Conservation (phyloP, 768 basidiomycete genomes). For the Tricholoma terreum region DNA sequence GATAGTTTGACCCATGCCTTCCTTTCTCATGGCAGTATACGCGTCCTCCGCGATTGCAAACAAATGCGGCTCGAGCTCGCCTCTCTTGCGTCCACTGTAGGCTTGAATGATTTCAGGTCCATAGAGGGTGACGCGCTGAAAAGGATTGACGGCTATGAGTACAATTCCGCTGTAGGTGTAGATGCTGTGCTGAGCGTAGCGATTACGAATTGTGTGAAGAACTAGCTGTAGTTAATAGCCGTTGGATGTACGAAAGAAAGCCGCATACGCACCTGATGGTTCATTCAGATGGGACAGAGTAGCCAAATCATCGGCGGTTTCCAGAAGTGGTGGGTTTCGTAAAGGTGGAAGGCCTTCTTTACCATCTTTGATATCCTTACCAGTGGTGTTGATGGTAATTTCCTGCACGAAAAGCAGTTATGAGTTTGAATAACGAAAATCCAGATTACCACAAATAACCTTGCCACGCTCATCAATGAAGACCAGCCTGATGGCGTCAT, state of each 20-base stretch:
- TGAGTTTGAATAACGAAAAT: constrained; percentile 7
- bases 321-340: constrained; percentile 93
- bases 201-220: constrained; percentile 93
- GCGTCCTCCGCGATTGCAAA: constrained; percentile 99
- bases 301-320: constrained; percentile 96
- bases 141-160: constrained; percentile 97
- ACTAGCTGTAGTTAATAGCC: constrained; percentile 45
- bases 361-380: constrained; percentile 75
- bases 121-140: constrained; percentile 96
- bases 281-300: constrained; percentile 98
- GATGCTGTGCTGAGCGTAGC: constrained; percentile 95
- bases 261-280: constrained; percentile 70
- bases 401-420: constrained; percentile 47
- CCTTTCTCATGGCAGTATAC: constrained; percentile 93
- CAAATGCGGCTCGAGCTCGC: constrained; percentile 95
- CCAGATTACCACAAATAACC: constrained; percentile 42
- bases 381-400: constrained; percentile 73
- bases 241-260: background rate
- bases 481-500: constrained; percentile 76
- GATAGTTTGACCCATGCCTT: constrained; percentile 95
- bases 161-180: constrained; percentile 99
- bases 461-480: constrained; percentile 92
- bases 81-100: constrained; percentile 87
- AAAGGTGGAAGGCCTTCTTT: constrained; percentile 85
- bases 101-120: constrained; percentile 97